Evolutionary conservation across 768 basidiomycete genomes (phyloP), one percentile per base, ranked within the genome.

Genomic region (Tulasnella sp.): DNA sequence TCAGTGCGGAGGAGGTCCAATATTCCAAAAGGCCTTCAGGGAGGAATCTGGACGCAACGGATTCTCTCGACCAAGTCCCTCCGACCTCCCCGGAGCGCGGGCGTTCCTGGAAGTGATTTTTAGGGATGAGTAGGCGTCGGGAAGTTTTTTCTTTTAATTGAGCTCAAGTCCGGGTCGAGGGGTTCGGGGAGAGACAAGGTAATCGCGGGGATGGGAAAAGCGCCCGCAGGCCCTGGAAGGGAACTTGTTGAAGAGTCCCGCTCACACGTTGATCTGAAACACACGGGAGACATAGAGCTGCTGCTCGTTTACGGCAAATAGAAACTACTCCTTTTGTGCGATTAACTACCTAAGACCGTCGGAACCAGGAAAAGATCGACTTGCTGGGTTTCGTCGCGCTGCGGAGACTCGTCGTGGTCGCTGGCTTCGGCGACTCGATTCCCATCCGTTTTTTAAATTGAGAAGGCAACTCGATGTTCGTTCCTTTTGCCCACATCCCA

Each of bases 401-500:
- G 58, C 58, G 58, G 29, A 64, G 58, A 12, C 25, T 64, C 29
- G 58, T 29, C 58, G 58, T 64, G 58, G 58, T 29, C 58, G 58
- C 31, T 25, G 58, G 58, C 14, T 25, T 64, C 0, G 58, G 31
- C 6, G 58, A 64, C 31, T 64, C 58, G 58, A 64, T 64, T 64
- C 58, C 77, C 34, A 77, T 19, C 42, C 93, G 86, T 40, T 88
- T 89, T 84, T 97, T 96, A 82, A 92, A 96, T 70, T 91, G 90
- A 0, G 89, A 87, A 0, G 95, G 95, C 9, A 88, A 89, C 79
- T 96, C 95, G 17, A 84, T 84, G 6, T 78, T 79, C 0, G 79
- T 80, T 0, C 89, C 89, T 3, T 86, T 78, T 36, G 83, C 84
- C 94, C 94, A 97, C 86, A 95, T 91, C 0, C 95, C 95, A 77